Percentiles rank a stretch among this genome's conserved stretches.
phyloP scores from a whole-genome alignment of 2,329 filamentous ascomycete genomes.

The Claviceps paspali region DNA sequence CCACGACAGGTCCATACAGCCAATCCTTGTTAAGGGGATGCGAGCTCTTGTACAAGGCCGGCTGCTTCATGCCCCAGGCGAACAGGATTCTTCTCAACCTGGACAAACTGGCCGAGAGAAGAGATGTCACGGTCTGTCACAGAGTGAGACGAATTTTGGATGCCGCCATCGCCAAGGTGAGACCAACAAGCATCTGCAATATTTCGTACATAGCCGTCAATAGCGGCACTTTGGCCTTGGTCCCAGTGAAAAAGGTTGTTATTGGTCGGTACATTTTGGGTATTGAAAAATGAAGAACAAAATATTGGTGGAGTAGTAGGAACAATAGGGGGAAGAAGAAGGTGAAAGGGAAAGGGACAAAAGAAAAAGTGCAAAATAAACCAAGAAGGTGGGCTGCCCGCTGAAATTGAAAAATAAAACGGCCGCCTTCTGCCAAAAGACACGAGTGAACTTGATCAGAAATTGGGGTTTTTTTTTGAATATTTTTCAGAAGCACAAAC shows the following conservation, averaged over 20 bases:
- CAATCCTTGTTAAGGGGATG: slow-evolving; percentile 4
- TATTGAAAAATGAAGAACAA: too few relatives aligned
- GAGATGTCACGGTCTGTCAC: background rate
- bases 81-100: background rate
- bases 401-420: too few relatives aligned
- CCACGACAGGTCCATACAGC: background rate
- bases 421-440: too few relatives aligned
- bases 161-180: background rate
- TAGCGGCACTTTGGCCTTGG: background rate
- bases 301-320: too few relatives aligned
- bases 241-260: background rate
- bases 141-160: background rate
- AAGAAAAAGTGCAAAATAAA: too few relatives aligned
- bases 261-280: background rate
- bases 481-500: too few relatives aligned
- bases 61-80: slow-evolving; percentile 2
- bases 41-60: slow-evolving; percentile 4
- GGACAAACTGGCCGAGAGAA: background rate
- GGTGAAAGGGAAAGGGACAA: too few relatives aligned
- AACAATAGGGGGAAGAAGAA: too few relatives aligned
- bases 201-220: background rate
- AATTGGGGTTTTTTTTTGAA: too few relatives aligned
- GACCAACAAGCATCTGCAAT: background rate
- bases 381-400: too few relatives aligned
- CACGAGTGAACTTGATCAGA: too few relatives aligned